Evolutionary conservation across 495 filamentous ascomycete genomes (phyloP).

Genomic region (Aspergillus biplanus): DNA sequence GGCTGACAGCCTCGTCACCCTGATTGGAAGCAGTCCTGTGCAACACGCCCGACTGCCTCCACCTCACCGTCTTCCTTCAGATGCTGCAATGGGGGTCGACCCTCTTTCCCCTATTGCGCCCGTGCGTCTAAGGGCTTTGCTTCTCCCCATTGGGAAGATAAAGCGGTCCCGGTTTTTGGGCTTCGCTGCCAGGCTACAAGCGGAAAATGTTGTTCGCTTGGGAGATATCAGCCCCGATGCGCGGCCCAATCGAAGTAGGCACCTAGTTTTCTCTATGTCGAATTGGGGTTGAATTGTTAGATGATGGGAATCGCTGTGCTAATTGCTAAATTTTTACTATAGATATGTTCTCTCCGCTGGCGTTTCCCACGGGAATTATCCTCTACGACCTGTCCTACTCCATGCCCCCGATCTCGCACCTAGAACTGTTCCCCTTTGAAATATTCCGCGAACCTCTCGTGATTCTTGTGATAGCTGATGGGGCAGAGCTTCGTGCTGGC

Average conservation of each 20-base stretch:
- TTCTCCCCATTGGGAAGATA: conserved; percentile 85
- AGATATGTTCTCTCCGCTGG: conserved; percentile 96
- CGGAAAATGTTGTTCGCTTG: conserved; percentile 82
- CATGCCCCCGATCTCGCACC: conserved; percentile 73
- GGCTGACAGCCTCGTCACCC: conserved; percentile 21
- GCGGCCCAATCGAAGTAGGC: conserved; percentile 84
- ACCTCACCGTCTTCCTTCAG: conserved; percentile 37
- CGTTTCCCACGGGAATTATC: conserved; percentile 86
- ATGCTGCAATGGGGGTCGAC: conserved; percentile 78
- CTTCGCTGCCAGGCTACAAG: conserved; percentile 77
- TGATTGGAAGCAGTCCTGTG: conserved; percentile 41
- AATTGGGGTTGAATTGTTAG: not conserved
- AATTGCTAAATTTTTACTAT: conserved; percentile 17
- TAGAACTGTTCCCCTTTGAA: conserved; percentile 82
- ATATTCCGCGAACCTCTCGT: conserved; percentile 78
- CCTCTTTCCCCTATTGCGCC: conserved; percentile 86
- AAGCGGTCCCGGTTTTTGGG: conserved; percentile 76
- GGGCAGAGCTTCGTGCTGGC: conserved; percentile 55
- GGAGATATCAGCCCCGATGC: conserved; percentile 89
- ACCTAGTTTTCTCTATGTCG: not conserved
- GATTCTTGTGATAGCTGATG: conserved; percentile 79
- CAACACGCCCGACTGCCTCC: conserved; percentile 16
- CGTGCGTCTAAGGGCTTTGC: conserved; percentile 79
- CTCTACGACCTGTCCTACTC: conserved; percentile 88
- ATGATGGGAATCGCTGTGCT: not conserved